A percentile compares a stretch with the other conserved stretches of the same genome.
Conservation (phyloP, 345 rosid species). For the Streptanthus diversifolius region DNA sequence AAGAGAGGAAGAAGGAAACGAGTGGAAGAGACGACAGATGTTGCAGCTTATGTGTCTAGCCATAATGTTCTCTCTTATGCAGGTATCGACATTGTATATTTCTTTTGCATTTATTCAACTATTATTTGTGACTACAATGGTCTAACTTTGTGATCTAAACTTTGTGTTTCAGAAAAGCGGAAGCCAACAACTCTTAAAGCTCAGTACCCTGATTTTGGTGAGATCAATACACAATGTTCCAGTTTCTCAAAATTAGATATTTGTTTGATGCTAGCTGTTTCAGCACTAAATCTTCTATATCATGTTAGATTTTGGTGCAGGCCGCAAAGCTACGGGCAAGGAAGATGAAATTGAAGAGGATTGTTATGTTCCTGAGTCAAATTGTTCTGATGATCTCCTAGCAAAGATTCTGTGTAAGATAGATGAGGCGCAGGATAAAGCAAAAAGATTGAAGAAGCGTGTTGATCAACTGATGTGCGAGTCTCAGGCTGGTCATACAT, state of each 20-base stretch:
- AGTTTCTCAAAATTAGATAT: neutral
- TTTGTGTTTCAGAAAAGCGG: conserved; percentile 45
- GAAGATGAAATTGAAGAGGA: conserved; percentile 41
- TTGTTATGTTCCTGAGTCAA: conserved; percentile 40
- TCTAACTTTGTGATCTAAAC: conserved; percentile 8
- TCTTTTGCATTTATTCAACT: conserved; percentile 4
- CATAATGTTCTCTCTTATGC: conserved; percentile 64
- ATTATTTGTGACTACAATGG: neutral
- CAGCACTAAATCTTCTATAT: neutral
- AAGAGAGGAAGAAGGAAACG: conserved; percentile 66
- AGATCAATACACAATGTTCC: neutral
- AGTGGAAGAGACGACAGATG: conserved; percentile 61
- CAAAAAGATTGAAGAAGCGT: conserved; percentile 44
- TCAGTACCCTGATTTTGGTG: conserved; percentile 39
- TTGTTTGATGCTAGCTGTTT: neutral
- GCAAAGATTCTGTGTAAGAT: conserved; percentile 56
- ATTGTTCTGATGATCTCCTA: conserved; percentile 34
- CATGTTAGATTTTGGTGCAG: conserved; percentile 29
- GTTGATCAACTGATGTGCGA: conserved; percentile 52
- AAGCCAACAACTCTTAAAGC: conserved; percentile 37
- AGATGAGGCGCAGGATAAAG: conserved; percentile 41
- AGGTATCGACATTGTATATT: conserved; percentile 38
- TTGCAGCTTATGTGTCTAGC: conserved; percentile 46
- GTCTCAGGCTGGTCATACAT: conserved; percentile 33
- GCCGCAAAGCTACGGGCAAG: conserved; percentile 30